Base-by-base conservation (phyloP, 805 yeast genomes). In the Kluyveromyces dobzhanskii region DNA sequence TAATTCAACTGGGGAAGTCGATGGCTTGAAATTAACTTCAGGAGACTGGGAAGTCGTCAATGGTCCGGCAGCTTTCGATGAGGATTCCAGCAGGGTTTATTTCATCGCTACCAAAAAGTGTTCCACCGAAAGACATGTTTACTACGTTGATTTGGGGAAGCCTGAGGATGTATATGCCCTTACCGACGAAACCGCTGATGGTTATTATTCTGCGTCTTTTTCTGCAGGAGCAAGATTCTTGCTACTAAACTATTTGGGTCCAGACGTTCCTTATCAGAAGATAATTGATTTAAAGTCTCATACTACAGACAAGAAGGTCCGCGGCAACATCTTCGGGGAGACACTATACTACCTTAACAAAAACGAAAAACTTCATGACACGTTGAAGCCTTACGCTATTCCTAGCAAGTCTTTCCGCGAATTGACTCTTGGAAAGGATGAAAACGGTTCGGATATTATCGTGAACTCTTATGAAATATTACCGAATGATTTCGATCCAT, bases 1-100 rank as follows among this genome's bases (percentile, higher is more conserved):
- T 4, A 76, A 86, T 2, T 66, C 70, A 18, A 57, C 80, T 4
- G 45, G 75, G 0, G 59, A 61, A 12, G n/a, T 14, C n/a, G 85
- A 85, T 3, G 51, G 50, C 2, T 56, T 81, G 17, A 13, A 16
- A 2, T 69, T 94, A 34, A 84, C 92, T 1, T 42, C 60, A 3
- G 98, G 98, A 5, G 62, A 71, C 1, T 92, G 95, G 95, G 98
- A 92, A 59, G 94, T 92, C n/a, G 82, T 75, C 19, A 72, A 68
- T 44, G 88, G 85, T 1, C 77, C 82, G 2, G 65, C 80, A 2
- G 71, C 80, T 0, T 76, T 75, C 60, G 86, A 82, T 51, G 64
- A 61, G 37, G 62, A 65, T 4, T 64, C 61, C 23, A 72, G 70
- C 39, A 68, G 73, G 46, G 71, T 78, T 12, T 69, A 63, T 43